A percentile compares a stretch with the other conserved stretches of the same genome.
Conservation (phyloP, 2,329 filamentous ascomycete genomes). For the Elsinoe fawcettii region DNA sequence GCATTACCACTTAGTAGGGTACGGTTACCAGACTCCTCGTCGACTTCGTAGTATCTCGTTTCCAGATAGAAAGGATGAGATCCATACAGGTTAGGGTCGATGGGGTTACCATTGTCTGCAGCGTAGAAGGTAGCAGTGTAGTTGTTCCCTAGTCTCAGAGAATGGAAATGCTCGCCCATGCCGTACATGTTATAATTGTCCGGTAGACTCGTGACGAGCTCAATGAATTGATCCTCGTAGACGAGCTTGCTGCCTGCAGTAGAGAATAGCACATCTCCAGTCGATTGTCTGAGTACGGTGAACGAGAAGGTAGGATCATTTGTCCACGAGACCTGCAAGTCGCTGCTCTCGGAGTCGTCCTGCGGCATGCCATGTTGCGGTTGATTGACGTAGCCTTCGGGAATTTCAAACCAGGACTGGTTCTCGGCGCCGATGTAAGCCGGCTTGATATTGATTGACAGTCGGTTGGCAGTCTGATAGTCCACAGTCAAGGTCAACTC, state of each 20-base stretch:
- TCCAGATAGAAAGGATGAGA: constrained; percentile 73
- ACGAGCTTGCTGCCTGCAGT: constrained; percentile 58
- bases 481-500: constrained; percentile 59
- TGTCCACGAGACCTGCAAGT: constrained; percentile 47
- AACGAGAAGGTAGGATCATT: constrained; percentile 53
- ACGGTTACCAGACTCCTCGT: constrained; percentile 40
- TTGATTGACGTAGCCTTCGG: constrained; percentile 54
- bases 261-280: constrained; percentile 59
- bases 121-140: constrained; percentile 61
- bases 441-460: constrained; percentile 65
- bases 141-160: constrained; percentile 64
- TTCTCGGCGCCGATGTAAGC: constrained; percentile 44
- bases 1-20: constrained; percentile 48
- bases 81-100: constrained; percentile 64
- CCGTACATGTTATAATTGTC: constrained; percentile 70
- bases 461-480: constrained; percentile 56
- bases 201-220: constrained; percentile 59
- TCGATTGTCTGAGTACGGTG: constrained; percentile 49
- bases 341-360: constrained; percentile 35
- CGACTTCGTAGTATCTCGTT: constrained; percentile 62
- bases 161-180: constrained; percentile 65
- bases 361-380: constrained; percentile 40
- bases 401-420: constrained; percentile 49
- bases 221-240: constrained; percentile 71
- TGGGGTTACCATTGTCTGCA: constrained; percentile 59